A percentile compares a stretch with the other conserved stretches of the same genome.
Evolutionary conservation across 2,329 filamentous ascomycete species (phyloP).

Genomic region (Venturia oleaginea): DNA sequence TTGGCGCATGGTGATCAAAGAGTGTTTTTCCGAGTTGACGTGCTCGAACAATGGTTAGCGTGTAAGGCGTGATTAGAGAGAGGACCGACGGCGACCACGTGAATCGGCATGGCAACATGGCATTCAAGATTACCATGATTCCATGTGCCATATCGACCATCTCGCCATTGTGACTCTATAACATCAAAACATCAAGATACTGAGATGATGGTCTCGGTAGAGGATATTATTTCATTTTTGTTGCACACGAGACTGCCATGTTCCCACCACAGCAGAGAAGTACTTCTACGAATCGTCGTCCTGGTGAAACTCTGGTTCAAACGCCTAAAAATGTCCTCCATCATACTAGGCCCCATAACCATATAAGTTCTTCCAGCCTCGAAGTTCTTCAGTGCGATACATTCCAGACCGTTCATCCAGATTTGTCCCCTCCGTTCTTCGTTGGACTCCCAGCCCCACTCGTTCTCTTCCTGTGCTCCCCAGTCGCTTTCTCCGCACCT

Average conservation of each 20-base stretch:
- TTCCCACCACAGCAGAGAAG: too few relatives aligned
- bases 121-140: neutral
- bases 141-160: too few relatives aligned
- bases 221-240: too few relatives aligned
- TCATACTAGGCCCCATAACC: neutral
- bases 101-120: neutral
- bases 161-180: too few relatives aligned
- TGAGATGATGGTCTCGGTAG: too few relatives aligned
- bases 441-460: constrained; percentile 29
- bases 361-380: neutral
- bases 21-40: neutral
- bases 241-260: too few relatives aligned
- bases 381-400: neutral
- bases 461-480: constrained; percentile 23
- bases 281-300: too few relatives aligned
- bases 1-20: neutral
- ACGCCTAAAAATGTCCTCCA: too few relatives aligned
- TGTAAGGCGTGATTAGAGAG: neutral
- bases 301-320: too few relatives aligned
- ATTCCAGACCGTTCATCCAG: constrained; percentile 15
- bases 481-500: neutral
- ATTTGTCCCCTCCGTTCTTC: constrained; percentile 28
- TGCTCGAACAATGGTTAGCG: neutral
- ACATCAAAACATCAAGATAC: too few relatives aligned
- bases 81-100: neutral